Base-by-base conservation (phyloP, 2,329 filamentous ascomycete species). In the Parastagonospora avenae region DNA sequence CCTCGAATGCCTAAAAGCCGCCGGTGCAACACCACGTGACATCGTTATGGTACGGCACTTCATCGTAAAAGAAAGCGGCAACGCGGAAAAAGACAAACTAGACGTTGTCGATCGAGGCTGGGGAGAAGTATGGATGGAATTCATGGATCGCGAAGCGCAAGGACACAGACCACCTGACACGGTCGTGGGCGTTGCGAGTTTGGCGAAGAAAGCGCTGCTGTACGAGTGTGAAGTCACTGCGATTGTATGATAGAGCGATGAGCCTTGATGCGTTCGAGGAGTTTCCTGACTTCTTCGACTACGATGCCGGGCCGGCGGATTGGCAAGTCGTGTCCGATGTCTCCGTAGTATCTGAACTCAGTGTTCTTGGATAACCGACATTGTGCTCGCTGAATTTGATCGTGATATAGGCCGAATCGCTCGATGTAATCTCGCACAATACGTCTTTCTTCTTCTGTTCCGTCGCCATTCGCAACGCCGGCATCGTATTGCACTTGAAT, bases 151-250 rank as follows among this genome's bases (percentile, higher is more conserved):
- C 15, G 60, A 72, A 4, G 66, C 48, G 4, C 57, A 63, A 10
- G 70, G 70, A 10, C 69, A 74, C 52, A 60, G 64, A 36, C 71
- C 71, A 4, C 71, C 71, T n/a, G 70, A 73, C 48, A 73, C 70
- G 5, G 70, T 74, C 6, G 30, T 74, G 4, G 71, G 71, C 0
- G 71, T 74, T 40, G 68, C 69, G 12, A 63, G 62, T 42, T 51
- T 74, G 50, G 68, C 71, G 27, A 61, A 59, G 52, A 62, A 62
- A 32, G 59, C 60, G 28, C 32, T 72, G 16, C 40, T 70, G 41
- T 74, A 73, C 50, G 71, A 74, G 48, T 62, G 64, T 36, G 71
- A 74, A 48, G 69, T 67, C 8, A 66, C 19, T 6, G 37, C 37
- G 9, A 12, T 39, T 2, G 9, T 28, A 6, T 44, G 3, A 24